Base-by-base conservation (phyloP, 2,329 filamentous ascomycete species). In the Rhinocladiella mackenziei region DNA sequence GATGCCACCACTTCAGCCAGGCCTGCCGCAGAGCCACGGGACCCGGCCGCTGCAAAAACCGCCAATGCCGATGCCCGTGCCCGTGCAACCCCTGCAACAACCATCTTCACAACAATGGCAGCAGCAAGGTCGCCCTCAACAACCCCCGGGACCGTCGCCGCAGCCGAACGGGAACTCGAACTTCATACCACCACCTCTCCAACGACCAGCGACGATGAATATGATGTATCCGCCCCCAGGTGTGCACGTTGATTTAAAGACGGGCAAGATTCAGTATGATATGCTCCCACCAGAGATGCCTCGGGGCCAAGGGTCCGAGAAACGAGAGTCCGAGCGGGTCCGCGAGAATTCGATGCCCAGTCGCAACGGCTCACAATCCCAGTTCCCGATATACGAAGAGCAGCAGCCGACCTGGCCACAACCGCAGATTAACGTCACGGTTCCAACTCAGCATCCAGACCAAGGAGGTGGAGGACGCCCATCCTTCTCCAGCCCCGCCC, bases 201-300 rank as follows among this genome's bases (percentile, higher is more conserved):
- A 47, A 22, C 39, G 45, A 7, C 48, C 41, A 7, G 25, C 39
- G 7, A 45, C 43, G 13, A 41, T 19, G 4, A 33, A 33, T 17
- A 33, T 20, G 17, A n/a, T 45, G 29, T 51, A 53, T 20, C 48
- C 48, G 3, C 48, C 48, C 14, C 39, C 48, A 9, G 40, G 40
- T 19, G 40, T 50, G 20, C 43, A 50, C 39, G 26, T 50, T 25
- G 52, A 55, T 39, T 7, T 48, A 31, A 55, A 55, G 23, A 55
- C 52, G 11, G 52, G 52, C 30, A 52, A 48, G 26, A 14, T 50
- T 18, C 49, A 48, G 20, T 36, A 52, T 25, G 45, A 53, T 39
- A 48, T 55, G 48, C 43, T 42, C 26, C 52, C 52, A 13, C 52
- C 52, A 5, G 52, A 55, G 36, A 50, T 50, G 48, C 13, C 22